phyloP scores from a whole-genome alignment of 2,329 filamentous ascomycete genomes.

The Massarina eburnea region DNA sequence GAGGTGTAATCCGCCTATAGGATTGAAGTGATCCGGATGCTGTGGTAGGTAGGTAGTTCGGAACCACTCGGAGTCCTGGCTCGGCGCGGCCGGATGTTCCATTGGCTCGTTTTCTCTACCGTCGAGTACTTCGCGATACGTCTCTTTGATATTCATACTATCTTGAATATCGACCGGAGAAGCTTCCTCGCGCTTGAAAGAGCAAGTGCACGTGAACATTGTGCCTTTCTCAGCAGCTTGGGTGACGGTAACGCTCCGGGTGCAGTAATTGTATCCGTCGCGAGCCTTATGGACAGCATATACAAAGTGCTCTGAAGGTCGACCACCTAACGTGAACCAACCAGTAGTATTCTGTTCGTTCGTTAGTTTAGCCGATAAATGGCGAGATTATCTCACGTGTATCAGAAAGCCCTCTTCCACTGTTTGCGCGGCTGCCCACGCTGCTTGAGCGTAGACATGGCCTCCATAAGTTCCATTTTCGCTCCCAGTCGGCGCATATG shows the following conservation, averaged over 20 bases:
- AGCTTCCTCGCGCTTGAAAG: constrained; percentile 53
- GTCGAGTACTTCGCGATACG: constrained; percentile 37
- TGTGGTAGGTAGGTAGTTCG: constrained; percentile 32
- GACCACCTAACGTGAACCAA: constrained; percentile 54
- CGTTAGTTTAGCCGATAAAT: background rate
- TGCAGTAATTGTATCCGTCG: constrained; percentile 56
- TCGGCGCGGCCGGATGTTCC: constrained; percentile 22
- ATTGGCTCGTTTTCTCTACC: constrained; percentile 37
- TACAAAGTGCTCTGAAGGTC: constrained; percentile 51
- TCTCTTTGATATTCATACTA: constrained; percentile 33
- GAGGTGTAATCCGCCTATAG: constrained; percentile 50
- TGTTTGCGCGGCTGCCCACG: constrained; percentile 59
- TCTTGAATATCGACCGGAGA: constrained; percentile 38
- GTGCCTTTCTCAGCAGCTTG: constrained; percentile 49
- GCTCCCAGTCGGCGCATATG: constrained; percentile 47
- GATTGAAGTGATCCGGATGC: constrained; percentile 42
- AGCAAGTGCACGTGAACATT: constrained; percentile 56
- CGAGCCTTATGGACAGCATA: constrained; percentile 55
- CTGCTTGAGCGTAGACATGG: constrained; percentile 60
- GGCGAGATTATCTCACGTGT: constrained; percentile 45
- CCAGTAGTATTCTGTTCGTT: constrained; percentile 53
- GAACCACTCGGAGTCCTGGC: constrained; percentile 24
- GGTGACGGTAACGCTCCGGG: constrained; percentile 54
- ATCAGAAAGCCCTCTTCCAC: constrained; percentile 53
- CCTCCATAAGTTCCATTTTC: constrained; percentile 54